Conservation (phyloP, 1,139 yeast genomes). For the Scheffersomyces stambukii region DNA sequence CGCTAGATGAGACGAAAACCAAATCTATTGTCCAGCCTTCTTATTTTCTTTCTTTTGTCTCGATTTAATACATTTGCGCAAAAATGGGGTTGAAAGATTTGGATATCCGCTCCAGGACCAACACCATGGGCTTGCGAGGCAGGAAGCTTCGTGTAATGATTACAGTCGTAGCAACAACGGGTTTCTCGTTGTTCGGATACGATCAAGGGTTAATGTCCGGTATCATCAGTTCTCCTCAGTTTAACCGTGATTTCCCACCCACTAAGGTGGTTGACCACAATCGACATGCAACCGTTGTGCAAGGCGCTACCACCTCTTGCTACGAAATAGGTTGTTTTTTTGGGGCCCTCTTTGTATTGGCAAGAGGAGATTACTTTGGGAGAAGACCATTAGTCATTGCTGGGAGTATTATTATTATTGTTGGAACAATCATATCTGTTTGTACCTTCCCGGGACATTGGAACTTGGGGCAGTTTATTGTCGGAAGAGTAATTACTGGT, state of each 20-base stretch:
- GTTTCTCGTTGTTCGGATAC: slow-evolving; percentile 70
- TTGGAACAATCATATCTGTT: slow-evolving; percentile 65
- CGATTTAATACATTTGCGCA: too few relatives aligned
- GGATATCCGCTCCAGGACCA: slow-evolving; percentile 26
- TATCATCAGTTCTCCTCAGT: slow-evolving; percentile 57
- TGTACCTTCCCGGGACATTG: slow-evolving; percentile 48
- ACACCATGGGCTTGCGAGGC: slow-evolving; percentile 49
- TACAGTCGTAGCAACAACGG: slow-evolving; percentile 57
- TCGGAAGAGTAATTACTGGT: slow-evolving; percentile 78
- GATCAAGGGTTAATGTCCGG: slow-evolving; percentile 83
- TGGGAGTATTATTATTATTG: slow-evolving; percentile 55
- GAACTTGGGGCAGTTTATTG: slow-evolving; percentile 61
- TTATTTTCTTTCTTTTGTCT: too few relatives aligned
- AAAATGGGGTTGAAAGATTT: too few relatives aligned
- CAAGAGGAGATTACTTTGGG: slow-evolving; percentile 60
- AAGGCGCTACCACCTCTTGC: slow-evolving; percentile 69
- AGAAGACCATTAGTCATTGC: slow-evolving; percentile 59
- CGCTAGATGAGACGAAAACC: too few relatives aligned
- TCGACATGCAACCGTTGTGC: slow-evolving; percentile 37
- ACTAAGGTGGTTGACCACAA: too few relatives aligned
- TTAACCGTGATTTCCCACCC: slow-evolving; percentile 57
- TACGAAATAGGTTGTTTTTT: slow-evolving; percentile 76
- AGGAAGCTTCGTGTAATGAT: slow-evolving; percentile 37
- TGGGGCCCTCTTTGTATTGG: slow-evolving; percentile 65
- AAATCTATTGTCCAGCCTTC: too few relatives aligned